Base-by-base conservation (phyloP, 208 protist genomes). In the Trypanosoma boissoni region DNA sequence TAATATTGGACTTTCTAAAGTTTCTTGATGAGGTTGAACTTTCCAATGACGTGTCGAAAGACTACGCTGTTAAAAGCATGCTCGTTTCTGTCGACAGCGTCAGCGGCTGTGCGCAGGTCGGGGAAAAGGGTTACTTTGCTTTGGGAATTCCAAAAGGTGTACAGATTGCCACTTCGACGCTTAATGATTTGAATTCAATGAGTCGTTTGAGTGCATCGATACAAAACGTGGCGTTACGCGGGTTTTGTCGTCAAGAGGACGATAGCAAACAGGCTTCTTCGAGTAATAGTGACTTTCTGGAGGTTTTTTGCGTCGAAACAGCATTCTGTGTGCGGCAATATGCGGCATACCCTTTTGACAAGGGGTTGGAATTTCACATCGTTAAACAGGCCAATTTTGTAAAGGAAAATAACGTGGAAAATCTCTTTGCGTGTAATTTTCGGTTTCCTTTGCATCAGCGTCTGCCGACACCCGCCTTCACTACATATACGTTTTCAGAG, bases 141-240 rank as follows among this genome's bases (percentile, higher is more conserved):
- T 23, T 92, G 48, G 59, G 86, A 52, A 41, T 93, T 20, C 86
- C 86, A 16, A 42, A 61, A 6, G 89, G 89, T n/a, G 18, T 92
- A 14, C 72, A 67, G 21, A 16, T 84, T 24, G 82, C 81, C 5
- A 64, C 72, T 4, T 86, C 86, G 1, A 88, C 85, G 2, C 53
- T 92, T 10, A 95, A 95, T 57, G 86, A 92, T 48, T 69, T 77
- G 41, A 93, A 91, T 64, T 92, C 89, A 9, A 95, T 81, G 59
- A 86, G 72, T 37, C 78, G 89, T 6, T 39, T 76, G 26, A 89
- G 77, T 50, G 60, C 74, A 2, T 71, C 73, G 6, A 39, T 68
- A 24, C 74, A 75, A 16, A 59, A 73, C 24, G 16, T 88, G 5
- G 57, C 54, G 0, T 39, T 92, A 50, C 71, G 81, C 48, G 75